Conservation (phyloP, 441 rosid genomes). For the Sinapis alba region DNA sequence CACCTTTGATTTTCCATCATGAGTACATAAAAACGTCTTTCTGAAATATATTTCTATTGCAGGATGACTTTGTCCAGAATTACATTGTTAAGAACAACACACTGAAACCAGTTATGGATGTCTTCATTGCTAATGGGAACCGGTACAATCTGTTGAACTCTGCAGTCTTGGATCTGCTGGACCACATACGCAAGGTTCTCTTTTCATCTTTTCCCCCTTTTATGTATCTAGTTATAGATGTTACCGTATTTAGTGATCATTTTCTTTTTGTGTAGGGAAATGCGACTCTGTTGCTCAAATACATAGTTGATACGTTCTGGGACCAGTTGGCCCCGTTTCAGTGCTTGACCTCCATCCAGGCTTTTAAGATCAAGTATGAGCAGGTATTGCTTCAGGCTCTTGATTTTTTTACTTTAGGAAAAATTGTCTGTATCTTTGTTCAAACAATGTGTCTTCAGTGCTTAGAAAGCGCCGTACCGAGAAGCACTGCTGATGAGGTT, state of each 20-base stretch:
- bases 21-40: background rate
- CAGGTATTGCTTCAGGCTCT: conserved; percentile 61
- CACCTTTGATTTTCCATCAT: conserved; percentile 5
- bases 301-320: conserved; percentile 91
- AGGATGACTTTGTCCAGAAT: conserved; percentile 88
- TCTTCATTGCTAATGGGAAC: conserved; percentile 83
- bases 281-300: conserved; percentile 71
- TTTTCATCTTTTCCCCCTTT: conserved; percentile 21
- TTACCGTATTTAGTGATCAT: conserved; percentile 18
- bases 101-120: conserved; percentile 86
- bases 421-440: conserved; percentile 1
- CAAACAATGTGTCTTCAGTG: conserved; percentile 56
- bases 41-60: conserved; percentile 40
- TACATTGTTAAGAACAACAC: conserved; percentile 85
- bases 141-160: conserved; percentile 95
- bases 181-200: conserved; percentile 87
- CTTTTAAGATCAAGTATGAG: conserved; percentile 86
- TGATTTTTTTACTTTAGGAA: background rate
- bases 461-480: conserved; percentile 71
- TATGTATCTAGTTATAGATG: conserved; percentile 22
- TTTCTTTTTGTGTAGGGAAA: conserved; percentile 73
- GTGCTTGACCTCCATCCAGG: conserved; percentile 68
- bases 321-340: conserved; percentile 78
- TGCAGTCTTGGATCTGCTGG: conserved; percentile 89
- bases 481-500: conserved; percentile 52